Evolutionary conservation across 306 rosid species (phyloP), one percentile per base, ranked within the genome.

Genomic region (Lathyrus aphaca): DNA sequence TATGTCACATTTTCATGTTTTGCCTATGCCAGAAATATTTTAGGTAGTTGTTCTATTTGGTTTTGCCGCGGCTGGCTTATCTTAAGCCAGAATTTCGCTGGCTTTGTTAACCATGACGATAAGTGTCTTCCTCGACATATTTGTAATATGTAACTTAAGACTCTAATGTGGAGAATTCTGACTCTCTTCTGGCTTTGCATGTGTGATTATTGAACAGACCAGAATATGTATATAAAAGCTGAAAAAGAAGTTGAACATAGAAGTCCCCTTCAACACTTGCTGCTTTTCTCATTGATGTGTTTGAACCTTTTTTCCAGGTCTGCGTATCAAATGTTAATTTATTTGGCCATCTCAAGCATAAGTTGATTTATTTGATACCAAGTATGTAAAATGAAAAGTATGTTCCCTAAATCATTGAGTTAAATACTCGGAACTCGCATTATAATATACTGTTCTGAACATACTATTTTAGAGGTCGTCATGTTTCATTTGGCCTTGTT

Each of bases 141-240:
- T 79, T 80, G 82, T 77, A 72, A 81, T 74, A 49, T 79, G 80
- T 74, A 75, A 59, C 72, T 64, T 1, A 21, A 2, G 19, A 66
- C 71, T 70, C 73, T 72, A 70, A 45, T 9, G 43, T 25, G 79
- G 79, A 76, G 81, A 71, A 44, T 71, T 74, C 76, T 79, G 74
- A 71, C 16, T 51, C 43, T 77, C 53, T 21, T 38, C 71, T 68
- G 74, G 68, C 49, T 38, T 15, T 83, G n/a, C 68, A 63, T 30
- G 42, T 69, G 79, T 78, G 72, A 65, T 74, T 80, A 60, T 80
- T 77, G 80, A 83, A 73, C 81, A 60, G 72, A 81, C 59, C 55
- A 67, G 66, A n/a, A 16, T 64, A 46, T 82, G 86, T 82, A 86
- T 84, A 82, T 82, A 46, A 82, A 73, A 80, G 81, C 77, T 75